Evolutionary conservation across 345 rosid genomes (phyloP), one percentile per base, ranked within the genome.

Genomic region (Kandelia obovata): DNA sequence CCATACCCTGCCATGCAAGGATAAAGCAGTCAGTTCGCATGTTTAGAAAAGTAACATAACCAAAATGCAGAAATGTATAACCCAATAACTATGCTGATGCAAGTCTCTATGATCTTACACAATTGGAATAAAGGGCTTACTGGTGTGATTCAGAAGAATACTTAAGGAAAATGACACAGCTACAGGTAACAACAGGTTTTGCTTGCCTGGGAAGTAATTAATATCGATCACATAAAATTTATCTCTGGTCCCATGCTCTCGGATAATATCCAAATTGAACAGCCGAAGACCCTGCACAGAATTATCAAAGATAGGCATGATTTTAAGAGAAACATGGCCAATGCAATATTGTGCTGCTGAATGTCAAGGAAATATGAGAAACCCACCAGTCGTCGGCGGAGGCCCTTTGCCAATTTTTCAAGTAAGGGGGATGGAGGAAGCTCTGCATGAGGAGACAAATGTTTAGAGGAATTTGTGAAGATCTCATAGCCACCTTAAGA

Each of bases 331-430:
- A 20, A 19, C 46, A 26, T 25, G 11, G 16, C 37, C 25, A 64
- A 31, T 15, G 20, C 35, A 9, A 58, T 11, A 4, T 0, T 43
- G 20, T 61, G 27, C 2, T 35, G 47, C 17, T 23, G 19, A 69
- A 21, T 26, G 65, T 43, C 43, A 7, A 51, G 25, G 30, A 55
- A 53, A 62, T 53, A 25, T 0, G 19, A 1, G 19, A 26, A 61
- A 31, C n/a, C 31, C 78, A 91, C 95, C 91, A 87, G 71, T 61
- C 87, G 80, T 6, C 81, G 71, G 20, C 90, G 86, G 58, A 89
- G 97, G 78, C 82, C 97, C 74, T 81, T 86, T 7, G 92, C 91
- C 55, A 91, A 88, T 77, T 86, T 87, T 86, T 89, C 97, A 0
- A 89, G 83, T 68, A 89, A 81, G 31, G 86, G 89, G 16, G 87